A percentile compares a stretch with the other conserved stretches of the same genome.
Conservation (phyloP, 129 eudicot species). For the Artemisia annua region DNA sequence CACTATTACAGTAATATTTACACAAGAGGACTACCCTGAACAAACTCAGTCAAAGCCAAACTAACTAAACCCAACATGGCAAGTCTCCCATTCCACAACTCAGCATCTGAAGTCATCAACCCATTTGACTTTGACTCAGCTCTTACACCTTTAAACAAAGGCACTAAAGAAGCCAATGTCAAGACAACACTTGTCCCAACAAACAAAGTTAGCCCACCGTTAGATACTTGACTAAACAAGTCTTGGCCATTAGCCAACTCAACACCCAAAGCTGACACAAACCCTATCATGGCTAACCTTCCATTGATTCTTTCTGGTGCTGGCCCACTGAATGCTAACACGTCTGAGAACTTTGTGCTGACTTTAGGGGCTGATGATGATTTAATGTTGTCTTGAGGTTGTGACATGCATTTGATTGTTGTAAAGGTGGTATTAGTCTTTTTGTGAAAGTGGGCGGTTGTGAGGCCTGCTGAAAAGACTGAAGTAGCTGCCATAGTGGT, state of each 20-base stretch:
- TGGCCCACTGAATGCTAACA: conserved; percentile 81
- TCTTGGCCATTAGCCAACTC: conserved; percentile 61
- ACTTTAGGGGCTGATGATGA: no score
- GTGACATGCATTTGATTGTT: no score
- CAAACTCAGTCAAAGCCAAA: conserved; percentile 77
- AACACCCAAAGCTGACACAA: conserved; percentile 67
- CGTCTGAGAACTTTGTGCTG: conserved; percentile 57
- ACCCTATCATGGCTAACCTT: conserved; percentile 84
- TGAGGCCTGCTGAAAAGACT: no score
- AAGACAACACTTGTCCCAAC: conserved; percentile 54
- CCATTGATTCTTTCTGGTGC: conserved; percentile 94
- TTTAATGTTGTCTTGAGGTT: no score
- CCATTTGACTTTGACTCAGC: conserved; percentile 58
- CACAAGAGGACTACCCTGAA: conserved; percentile 63
- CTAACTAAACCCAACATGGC: conserved; percentile 87
- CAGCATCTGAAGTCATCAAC: conserved; percentile 77
- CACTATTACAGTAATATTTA: background rate
- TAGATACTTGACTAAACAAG: conserved; percentile 51
- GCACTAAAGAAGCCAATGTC: conserved; percentile 71
- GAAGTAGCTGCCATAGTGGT: no score
- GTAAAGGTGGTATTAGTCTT: no score
- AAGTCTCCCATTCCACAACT: conserved; percentile 76
- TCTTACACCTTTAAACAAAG: conserved; percentile 65
- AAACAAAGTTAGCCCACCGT: conserved; percentile 69
- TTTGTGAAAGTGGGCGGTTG: no score